Evolutionary conservation across 202 grass and related monocot species (phyloP).

Genomic region (Zizania palustris): DNA sequence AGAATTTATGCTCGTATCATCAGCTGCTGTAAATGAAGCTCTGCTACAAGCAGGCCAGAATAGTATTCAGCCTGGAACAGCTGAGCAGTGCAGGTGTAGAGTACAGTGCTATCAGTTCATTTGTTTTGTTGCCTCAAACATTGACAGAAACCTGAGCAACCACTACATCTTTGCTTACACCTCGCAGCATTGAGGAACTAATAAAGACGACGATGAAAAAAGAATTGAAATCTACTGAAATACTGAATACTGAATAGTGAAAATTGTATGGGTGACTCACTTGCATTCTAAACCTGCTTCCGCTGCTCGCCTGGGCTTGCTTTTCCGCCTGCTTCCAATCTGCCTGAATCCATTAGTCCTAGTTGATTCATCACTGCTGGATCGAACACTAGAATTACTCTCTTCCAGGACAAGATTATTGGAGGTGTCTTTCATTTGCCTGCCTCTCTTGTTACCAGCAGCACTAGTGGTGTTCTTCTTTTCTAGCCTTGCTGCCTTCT

Average conservation of each 20-base stretch:
- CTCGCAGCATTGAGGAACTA: slow-evolving; percentile 26
- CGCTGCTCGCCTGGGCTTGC: slow-evolving; percentile 65
- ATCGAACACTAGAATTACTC: slow-evolving; percentile 35
- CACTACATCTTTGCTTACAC: slow-evolving; percentile 40
- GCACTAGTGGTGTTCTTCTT: slow-evolving; percentile 41
- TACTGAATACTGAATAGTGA: slow-evolving; percentile 31
- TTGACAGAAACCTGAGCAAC: background rate
- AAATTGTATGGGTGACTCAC: slow-evolving; percentile 44
- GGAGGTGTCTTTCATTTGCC: slow-evolving; percentile 53
- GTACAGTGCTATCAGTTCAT: slow-evolving; percentile 23
- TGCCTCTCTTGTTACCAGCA: slow-evolving; percentile 56
- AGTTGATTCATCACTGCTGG: slow-evolving; percentile 59
- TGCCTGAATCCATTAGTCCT: slow-evolving; percentile 68
- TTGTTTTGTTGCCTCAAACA: slow-evolving; percentile 42
- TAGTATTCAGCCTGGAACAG: slow-evolving; percentile 22
- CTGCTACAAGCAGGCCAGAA: slow-evolving; percentile 28
- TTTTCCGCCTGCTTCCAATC: slow-evolving; percentile 69
- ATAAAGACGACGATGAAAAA: slow-evolving; percentile 15
- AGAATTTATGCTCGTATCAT: slow-evolving; percentile 4
- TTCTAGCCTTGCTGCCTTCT: slow-evolving; percentile 35
- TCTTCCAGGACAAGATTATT: slow-evolving; percentile 54
- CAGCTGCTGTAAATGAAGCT: slow-evolving; percentile 20
- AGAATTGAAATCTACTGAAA: slow-evolving; percentile 14
- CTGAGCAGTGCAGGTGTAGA: slow-evolving; percentile 6
- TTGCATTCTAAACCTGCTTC: slow-evolving; percentile 74